Evolutionary conservation across 164 flowering plant species (phyloP).

Genomic region (Buxus sempervirens): DNA sequence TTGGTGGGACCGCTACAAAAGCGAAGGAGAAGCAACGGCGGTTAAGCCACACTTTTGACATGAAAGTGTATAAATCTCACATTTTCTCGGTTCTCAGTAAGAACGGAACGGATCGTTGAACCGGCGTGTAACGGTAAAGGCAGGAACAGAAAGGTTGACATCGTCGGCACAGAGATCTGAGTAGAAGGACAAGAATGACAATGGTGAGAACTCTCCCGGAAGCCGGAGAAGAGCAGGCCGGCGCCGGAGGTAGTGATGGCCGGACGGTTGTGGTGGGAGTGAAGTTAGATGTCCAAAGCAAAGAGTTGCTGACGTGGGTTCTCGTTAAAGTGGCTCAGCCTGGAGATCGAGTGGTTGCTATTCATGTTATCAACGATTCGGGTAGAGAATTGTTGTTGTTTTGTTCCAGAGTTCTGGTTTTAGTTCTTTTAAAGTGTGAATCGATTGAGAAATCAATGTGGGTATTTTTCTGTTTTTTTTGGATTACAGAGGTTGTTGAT

Average conservation of each 20-base stretch:
- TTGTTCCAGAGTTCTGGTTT: background rate
- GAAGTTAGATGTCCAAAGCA: slow-evolving; percentile 66
- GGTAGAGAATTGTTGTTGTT: slow-evolving; percentile 27
- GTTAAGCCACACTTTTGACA: background rate
- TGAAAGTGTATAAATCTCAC: background rate
- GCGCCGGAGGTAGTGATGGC: slow-evolving; percentile 22
- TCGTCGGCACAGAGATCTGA: background rate
- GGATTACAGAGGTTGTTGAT: slow-evolving; percentile 18
- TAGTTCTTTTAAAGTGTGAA: background rate
- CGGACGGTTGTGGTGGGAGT: slow-evolving; percentile 82
- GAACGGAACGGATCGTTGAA: background rate
- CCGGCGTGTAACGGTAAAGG: background rate
- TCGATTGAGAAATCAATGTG: background rate
- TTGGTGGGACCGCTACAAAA: background rate
- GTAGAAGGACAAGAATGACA: background rate
- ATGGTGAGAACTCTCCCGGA: background rate
- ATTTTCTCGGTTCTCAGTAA: background rate
- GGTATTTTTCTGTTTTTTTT: background rate
- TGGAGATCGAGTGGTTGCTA: slow-evolving; percentile 77
- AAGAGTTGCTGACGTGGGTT: slow-evolving; percentile 93
- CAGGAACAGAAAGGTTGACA: no score
- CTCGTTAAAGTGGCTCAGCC: slow-evolving; percentile 80
- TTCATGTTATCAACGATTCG: slow-evolving; percentile 61
- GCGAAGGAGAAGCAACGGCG: slow-evolving; percentile 1
- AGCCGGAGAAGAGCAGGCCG: slow-evolving; percentile 13